phyloP scores from a whole-genome alignment of 306 rosid species.

The Medicago ruthenica region DNA sequence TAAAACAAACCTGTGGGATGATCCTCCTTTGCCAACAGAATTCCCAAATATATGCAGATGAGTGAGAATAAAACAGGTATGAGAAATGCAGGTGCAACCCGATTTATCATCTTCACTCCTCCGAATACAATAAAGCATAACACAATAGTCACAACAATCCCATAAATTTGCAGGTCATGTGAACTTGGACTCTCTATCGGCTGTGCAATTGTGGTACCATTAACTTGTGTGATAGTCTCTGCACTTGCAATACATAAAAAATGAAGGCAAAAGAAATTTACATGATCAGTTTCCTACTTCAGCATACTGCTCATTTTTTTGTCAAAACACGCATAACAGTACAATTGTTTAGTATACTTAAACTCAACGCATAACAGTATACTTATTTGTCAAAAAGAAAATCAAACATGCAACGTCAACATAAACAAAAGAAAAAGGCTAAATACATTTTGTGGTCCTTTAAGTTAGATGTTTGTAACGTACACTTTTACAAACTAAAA shows the following conservation, averaged over 20 bases:
- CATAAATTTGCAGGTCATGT: slow-evolving; percentile 96
- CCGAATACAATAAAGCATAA: slow-evolving; percentile 98
- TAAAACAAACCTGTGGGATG: slow-evolving; percentile 72
- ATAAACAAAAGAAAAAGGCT: not conserved
- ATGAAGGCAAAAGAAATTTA: slow-evolving; percentile 20
- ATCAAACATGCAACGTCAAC: not conserved
- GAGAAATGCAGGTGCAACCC: slow-evolving; percentile 99
- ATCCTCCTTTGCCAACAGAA: slow-evolving; percentile 71
- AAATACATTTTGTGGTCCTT: too few species aligned
- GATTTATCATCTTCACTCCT: slow-evolving; percentile 95
- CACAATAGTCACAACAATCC: slow-evolving; percentile 89
- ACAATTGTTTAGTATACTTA: slow-evolving; percentile 6
- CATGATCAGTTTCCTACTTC: slow-evolving; percentile 26
- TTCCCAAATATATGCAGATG: slow-evolving; percentile 81
- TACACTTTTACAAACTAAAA: too few species aligned
- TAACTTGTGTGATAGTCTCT: slow-evolving; percentile 77
- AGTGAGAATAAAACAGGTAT: slow-evolving; percentile 88
- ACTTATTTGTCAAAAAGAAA: not conserved
- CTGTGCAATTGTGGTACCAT: slow-evolving; percentile 66
- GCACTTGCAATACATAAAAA: slow-evolving; percentile 51
- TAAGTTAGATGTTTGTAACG: too few species aligned
- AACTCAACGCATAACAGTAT: slow-evolving; percentile 2
- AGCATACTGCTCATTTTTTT: slow-evolving; percentile 15
- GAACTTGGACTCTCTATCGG: slow-evolving; percentile 77
- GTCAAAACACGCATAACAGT: not conserved